Evolutionary conservation across 2,329 filamentous ascomycete species (phyloP).

Genomic region (Botrytis sinoallii): DNA sequence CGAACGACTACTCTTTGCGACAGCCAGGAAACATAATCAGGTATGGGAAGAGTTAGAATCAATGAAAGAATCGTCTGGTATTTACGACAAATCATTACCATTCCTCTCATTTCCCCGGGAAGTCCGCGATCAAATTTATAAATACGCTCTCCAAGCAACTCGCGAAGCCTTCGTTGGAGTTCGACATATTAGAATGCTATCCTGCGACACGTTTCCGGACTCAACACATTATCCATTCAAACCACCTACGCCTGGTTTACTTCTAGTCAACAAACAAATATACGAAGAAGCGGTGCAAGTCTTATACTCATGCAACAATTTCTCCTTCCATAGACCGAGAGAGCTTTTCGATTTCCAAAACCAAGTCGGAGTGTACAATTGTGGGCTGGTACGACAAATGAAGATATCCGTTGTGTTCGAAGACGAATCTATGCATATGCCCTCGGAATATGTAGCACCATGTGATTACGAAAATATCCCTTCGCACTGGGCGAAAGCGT

Average conservation of each 20-base stretch:
- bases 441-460: slow-evolving; percentile 6
- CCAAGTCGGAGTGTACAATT: slow-evolving; percentile 6
- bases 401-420: slow-evolving; percentile 12
- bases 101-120: slow-evolving; percentile 35
- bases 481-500: slow-evolving; percentile 12
- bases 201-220: slow-evolving; percentile 15
- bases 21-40: slow-evolving; percentile 14
- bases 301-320: slow-evolving; percentile 14
- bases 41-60: slow-evolving; percentile 14
- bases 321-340: slow-evolving; percentile 8
- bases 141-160: slow-evolving; percentile 26
- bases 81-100: slow-evolving; percentile 22
- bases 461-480: slow-evolving; percentile 16
- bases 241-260: slow-evolving; percentile 11
- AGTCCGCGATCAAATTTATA: slow-evolving; percentile 35
- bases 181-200: slow-evolving; percentile 11
- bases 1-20: slow-evolving; percentile 11
- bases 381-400: slow-evolving; percentile 9
- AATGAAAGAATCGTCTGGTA: neutral
- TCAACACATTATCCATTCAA: slow-evolving; percentile 18
- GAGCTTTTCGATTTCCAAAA: slow-evolving; percentile 17
- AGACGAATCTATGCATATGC: slow-evolving; percentile 7
- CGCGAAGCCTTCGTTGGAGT: slow-evolving; percentile 15
- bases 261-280: slow-evolving; percentile 9
- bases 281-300: slow-evolving; percentile 8